Evolutionary conservation across 768 basidiomycete species (phyloP), one percentile per base, ranked within the genome.

Genomic region (Suillus subluteus): DNA sequence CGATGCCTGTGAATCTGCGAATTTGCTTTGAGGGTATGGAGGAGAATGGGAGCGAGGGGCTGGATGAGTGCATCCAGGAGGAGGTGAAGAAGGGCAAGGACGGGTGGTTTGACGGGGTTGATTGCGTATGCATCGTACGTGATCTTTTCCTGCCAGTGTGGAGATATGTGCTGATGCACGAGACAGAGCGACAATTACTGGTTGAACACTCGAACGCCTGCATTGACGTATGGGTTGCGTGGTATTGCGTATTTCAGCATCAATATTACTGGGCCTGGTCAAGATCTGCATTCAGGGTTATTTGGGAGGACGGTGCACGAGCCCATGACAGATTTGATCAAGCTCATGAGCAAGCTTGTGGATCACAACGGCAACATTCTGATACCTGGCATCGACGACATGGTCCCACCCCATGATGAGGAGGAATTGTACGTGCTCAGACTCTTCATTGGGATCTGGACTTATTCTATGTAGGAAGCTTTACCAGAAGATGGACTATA

Each of bases 11-110:
- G 35, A 98, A 98, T 75, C 79, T 98, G 64, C 87, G 88, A 69
- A 89, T 93, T 82, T 94, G 92, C 82, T 96, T 99, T 72, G 97
- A 99, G 76, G 96, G 93, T 5, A 99, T 98, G 96, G 97, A 99
- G 77, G 97, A 99, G 81, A 91, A 86, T 68, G 96, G 96, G 6
- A 93, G 91, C 50, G 92, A 94, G 71, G 95, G 96, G 2, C 84
- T 98, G 15, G 96, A 98, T 72, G 92, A 93, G 41, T 86, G 97
- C 54, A 94, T 98, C 68, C 78, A 83, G 67, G 82, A 82, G 58
- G 96, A 98, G 82, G 87, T 88, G 13, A 81, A 85, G 50, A 83
- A 85, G 56, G 90, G 90, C 44, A 79, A 81, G 70, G 80, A 83
- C 59, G 86, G 86, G 30, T 98, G 89, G 85, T 96, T 98, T 78